Conservation (phyloP, 495 filamentous ascomycete species). For the Neurospora sp. region DNA sequence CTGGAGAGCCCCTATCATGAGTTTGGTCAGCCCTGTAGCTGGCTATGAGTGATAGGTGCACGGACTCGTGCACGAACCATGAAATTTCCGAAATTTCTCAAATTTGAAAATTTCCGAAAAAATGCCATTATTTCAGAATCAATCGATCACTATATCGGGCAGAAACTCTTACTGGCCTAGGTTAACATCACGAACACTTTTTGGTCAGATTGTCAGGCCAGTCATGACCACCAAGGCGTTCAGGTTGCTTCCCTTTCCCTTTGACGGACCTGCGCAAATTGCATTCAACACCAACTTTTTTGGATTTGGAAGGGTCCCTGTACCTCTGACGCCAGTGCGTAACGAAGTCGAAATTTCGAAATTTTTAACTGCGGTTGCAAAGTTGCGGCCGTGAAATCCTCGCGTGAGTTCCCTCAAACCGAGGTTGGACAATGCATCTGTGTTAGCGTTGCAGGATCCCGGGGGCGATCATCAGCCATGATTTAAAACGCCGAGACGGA, state of each 20-base stretch:
- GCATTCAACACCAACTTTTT: not conserved
- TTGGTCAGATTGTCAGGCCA: not conserved
- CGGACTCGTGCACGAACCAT: too few relatives aligned
- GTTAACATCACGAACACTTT: not conserved
- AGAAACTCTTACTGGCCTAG: not conserved
- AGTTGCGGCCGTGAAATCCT: not conserved
- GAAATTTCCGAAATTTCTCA: too few relatives aligned
- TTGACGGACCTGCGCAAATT: not conserved
- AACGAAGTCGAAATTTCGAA: not conserved
- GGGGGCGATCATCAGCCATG: slow-evolving; percentile 6
- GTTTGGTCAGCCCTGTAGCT: too few relatives aligned
- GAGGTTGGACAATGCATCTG: slow-evolving; percentile 6
- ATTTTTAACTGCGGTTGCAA: not conserved
- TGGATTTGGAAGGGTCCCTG: not conserved
- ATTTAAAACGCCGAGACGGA: slow-evolving; percentile 6
- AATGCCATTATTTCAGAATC: too few relatives aligned
- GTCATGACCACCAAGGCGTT: not conserved
- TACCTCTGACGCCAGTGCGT: not conserved
- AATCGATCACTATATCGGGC: too few relatives aligned
- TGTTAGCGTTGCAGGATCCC: slow-evolving; percentile 3
- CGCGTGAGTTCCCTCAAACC: slow-evolving; percentile 5
- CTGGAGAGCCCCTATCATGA: too few relatives aligned
- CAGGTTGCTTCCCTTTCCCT: not conserved
- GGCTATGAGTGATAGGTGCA: too few relatives aligned
- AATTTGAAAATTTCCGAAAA: too few relatives aligned